Base-by-base conservation (phyloP, 1,139 yeast genomes). In the Debaryomyces nepalensis region DNA sequence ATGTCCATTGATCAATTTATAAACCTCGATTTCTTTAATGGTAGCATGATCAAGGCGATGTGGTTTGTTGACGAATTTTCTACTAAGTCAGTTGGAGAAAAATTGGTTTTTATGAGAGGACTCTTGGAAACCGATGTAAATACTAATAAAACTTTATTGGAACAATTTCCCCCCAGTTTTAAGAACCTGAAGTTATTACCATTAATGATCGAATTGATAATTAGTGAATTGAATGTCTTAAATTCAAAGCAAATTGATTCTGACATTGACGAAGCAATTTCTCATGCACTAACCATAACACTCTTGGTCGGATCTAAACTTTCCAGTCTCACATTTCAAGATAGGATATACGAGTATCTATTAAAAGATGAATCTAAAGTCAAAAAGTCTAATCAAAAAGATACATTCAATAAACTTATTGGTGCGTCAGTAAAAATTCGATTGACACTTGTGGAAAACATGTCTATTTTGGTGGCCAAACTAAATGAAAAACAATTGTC, bases 21-120 rank as follows among this genome's bases (percentile, higher is more conserved):
- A 8, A 74, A 70, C 32, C 78, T 81, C 15, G 80, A 75, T 31
- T 77, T 68, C 49, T 87, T 87, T 60, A 87, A 88, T 62, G 95
- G 91, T 47, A 87, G 93, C 42, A 68, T 91, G 40, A 82, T 93
- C 42, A 85, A 87, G 57, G 85, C 96, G 3, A 76, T 93, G 72
- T 81, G 86, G 63, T 85, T 87, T 55, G 64, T 93, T 38, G 98
- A 91, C 58, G 95, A 88, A 46, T 84, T 88, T 49, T 80, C 91
- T 6, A 88, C 96, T 1, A 85, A 87, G 51, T 66, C 84, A 2
- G 67, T 73, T 2, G 77, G 78, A 10, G 97, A 91, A 46, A 86
- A 85, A 54, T 63, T 78, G 27, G 72, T 82, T 0, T 90, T 89
- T 58, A 70, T 91, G 54, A 73, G 76, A 44, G 91, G 91, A 0